Evolutionary conservation across 306 rosid species (phyloP), one percentile per base, ranked within the genome.

Genomic region (Malus sylvestris): DNA sequence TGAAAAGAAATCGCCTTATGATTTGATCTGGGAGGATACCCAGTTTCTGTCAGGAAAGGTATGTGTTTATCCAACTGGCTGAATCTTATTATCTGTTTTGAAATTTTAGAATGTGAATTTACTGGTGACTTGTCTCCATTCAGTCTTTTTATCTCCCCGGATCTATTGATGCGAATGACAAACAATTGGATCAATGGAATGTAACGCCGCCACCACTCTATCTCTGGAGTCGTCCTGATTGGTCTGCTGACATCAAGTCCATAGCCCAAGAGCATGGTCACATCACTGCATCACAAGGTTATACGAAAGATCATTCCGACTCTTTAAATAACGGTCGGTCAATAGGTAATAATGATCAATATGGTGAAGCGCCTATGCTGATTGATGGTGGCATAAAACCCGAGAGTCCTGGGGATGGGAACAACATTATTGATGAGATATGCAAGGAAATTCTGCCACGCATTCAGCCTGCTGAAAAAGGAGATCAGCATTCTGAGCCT

Each of bases 111-210:
- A 29, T 57, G 60, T 5, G 60, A 42, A 13, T 13, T 78, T 78
- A 40, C 46, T 72, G 44, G 65, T 85, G 58, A 49, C 13, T n/a
- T 33, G 68, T 80, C 76, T 23, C 71, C 67, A 75, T 83, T 45
- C 84, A 94, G 98, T 86, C 98, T 40, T 94, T 92, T 89, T 92
- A 92, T 92, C 87, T 94, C 27, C 95, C 97, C 10, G 98, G 97
- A 79, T 92, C 97, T 45, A 83, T 89, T 75, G 84, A 88, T 81
- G 67, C 69, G 30, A 84, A 87, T 38, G 89, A 90, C 80, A 89
- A 80, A 74, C 96, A 86, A 82, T 78, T 89, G 75, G 97, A 89
- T 3, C 93, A 92, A 58, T 92, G 92, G 91, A 92, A 92, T 83
- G 11, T 71, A 19, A 85, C 3, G 73, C 53, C 96, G 10, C 97